Conservation (phyloP, 139 green algal species). For the Volvox africanus region DNA sequence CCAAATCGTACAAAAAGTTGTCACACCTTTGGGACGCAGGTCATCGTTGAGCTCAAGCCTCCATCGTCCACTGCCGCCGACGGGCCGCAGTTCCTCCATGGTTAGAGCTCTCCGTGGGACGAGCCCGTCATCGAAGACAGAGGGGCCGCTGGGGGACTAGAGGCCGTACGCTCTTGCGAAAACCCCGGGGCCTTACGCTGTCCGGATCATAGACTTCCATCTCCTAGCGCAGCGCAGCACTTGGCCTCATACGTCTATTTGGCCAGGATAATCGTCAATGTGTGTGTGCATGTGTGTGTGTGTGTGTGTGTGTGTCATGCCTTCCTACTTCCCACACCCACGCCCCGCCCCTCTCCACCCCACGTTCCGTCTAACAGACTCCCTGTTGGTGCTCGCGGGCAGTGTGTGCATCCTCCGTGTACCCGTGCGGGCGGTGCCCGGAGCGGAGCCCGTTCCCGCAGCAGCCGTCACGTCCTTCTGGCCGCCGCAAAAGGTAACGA, state of each 20-base stretch:
- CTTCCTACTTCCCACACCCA: background rate
- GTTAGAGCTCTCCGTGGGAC: background rate
- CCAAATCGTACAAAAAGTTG: no score
- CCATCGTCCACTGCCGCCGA: background rate
- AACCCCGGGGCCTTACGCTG: no score
- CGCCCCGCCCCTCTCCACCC: background rate
- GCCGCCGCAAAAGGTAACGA: conserved; percentile 5
- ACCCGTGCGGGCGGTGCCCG: conserved; percentile 24
- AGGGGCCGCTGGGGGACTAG: no score
- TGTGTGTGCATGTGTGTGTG: no score
- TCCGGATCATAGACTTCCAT: no score
- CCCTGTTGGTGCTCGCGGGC: conserved; percentile 24
- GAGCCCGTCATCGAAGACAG: no score
- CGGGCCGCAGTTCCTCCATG: background rate
- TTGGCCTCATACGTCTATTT: no score
- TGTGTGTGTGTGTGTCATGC: background rate
- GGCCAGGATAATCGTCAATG: no score
- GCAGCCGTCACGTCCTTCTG: background rate
- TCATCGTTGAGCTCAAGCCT: conserved; percentile 8
- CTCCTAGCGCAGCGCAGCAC: no score
- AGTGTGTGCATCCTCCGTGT: background rate
- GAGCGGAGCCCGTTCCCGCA: background rate
- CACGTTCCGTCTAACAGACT: background rate
- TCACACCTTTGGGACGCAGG: background rate
- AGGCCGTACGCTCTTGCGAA: no score